A percentile compares a stretch with the other conserved stretches of the same genome.
phyloP scores from a whole-genome alignment of 208 protist genomes.

The Trypanosoma lewisi region DNA sequence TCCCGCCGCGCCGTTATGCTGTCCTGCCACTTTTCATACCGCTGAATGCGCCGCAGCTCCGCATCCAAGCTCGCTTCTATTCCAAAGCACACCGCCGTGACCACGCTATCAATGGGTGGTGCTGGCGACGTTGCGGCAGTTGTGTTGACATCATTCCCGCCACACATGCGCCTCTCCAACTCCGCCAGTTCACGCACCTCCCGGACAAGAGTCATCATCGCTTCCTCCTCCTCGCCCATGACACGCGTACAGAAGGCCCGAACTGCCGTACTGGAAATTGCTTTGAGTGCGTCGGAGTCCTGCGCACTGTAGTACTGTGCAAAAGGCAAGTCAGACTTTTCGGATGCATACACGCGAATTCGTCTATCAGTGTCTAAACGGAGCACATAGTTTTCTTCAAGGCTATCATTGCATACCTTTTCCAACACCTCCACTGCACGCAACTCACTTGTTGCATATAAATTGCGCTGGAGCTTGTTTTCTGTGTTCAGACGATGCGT shows the following conservation, averaged over 20 bases:
- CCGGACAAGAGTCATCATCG: slow-evolving; percentile 52
- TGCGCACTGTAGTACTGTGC: slow-evolving; percentile 48
- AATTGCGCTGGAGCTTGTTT: slow-evolving; percentile 32
- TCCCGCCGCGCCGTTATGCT: slow-evolving; percentile 13
- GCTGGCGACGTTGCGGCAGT: not conserved
- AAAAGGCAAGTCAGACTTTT: slow-evolving; percentile 22
- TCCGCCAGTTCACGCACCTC: slow-evolving; percentile 35
- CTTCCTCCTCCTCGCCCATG: slow-evolving; percentile 69
- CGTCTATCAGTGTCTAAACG: slow-evolving; percentile 57
- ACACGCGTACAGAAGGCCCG: slow-evolving; percentile 48
- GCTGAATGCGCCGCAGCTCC: slow-evolving; percentile 32
- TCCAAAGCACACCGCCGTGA: slow-evolving; percentile 21
- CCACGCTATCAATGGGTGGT: not conserved
- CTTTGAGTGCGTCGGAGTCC: slow-evolving; percentile 36
- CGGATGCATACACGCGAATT: slow-evolving; percentile 52
- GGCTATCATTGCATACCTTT: slow-evolving; percentile 41
- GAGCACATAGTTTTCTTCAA: slow-evolving; percentile 44
- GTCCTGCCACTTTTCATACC: slow-evolving; percentile 34
- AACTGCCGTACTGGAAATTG: slow-evolving; percentile 20
- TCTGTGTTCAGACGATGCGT: slow-evolving; percentile 46
- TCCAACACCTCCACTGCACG: slow-evolving; percentile 77
- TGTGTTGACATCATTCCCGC: slow-evolving; percentile 25
- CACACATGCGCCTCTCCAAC: slow-evolving; percentile 60
- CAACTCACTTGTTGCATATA: slow-evolving; percentile 68
- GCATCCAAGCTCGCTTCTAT: slow-evolving; percentile 30